Evolutionary conservation across 305 asterid species (phyloP).

Genomic region (Rubia tinctorum): DNA sequence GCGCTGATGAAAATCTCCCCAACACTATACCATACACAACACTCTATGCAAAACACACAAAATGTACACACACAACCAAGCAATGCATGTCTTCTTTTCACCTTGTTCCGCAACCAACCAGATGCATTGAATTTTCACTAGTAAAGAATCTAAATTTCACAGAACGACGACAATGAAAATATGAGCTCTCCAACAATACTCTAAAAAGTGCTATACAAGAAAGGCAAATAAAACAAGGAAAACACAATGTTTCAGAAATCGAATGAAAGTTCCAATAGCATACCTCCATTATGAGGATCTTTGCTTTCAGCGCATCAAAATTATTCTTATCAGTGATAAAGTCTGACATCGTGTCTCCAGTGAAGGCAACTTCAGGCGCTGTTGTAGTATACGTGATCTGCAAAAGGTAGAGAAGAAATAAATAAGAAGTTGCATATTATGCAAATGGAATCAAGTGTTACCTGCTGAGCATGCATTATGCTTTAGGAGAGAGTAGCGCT

Average conservation of each 20-base stretch:
- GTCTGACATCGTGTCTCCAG: slow-evolving; percentile 95
- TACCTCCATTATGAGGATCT: slow-evolving; percentile 94
- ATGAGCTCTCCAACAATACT: neutral
- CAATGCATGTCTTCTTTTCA: neutral
- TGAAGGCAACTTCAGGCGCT: slow-evolving; percentile 88
- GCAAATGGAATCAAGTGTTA: neutral
- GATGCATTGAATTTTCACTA: neutral
- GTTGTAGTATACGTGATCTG: slow-evolving; percentile 74
- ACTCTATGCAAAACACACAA: neutral
- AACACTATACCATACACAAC: neutral
- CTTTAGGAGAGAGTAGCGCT: neutral
- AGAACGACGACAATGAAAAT: neutral
- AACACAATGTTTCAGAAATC: neutral
- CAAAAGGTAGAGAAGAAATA: slow-evolving; percentile 12
- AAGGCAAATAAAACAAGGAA: neutral
- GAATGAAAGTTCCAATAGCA: slow-evolving; percentile 10
- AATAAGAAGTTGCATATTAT: neutral
- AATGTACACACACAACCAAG: too few species aligned
- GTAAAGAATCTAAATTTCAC: neutral
- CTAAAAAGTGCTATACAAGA: neutral
- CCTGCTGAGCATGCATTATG: neutral
- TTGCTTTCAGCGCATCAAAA: slow-evolving; percentile 70
- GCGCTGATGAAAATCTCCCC: neutral
- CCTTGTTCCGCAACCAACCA: neutral
- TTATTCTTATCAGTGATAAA: slow-evolving; percentile 71